Evolutionary conservation across 2,329 filamentous ascomycete genomes (phyloP).

Genomic region (Pseudopyricularia cyperi): DNA sequence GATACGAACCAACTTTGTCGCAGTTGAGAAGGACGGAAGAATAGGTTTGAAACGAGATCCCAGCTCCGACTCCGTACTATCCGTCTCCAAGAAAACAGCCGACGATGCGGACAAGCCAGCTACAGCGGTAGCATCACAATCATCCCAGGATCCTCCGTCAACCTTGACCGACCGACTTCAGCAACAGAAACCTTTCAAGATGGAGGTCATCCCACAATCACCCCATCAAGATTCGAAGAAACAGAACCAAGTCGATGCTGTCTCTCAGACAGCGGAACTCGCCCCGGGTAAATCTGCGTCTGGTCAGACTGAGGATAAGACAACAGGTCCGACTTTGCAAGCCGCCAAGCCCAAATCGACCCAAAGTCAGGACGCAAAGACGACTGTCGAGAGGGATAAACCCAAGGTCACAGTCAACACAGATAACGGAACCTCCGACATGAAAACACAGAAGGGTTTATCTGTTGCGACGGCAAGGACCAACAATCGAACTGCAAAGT

Average conservation of each 20-base stretch:
- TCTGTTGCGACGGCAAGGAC: conserved; percentile 18
- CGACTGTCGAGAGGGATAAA: conserved; percentile 1
- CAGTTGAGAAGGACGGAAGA: conserved; percentile 47
- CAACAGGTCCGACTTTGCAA: background rate
- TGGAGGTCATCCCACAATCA: conserved; percentile 29
- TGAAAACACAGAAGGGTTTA: conserved; percentile 13
- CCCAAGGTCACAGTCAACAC: background rate
- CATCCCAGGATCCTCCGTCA: conserved; percentile 24
- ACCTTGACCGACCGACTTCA: conserved; percentile 17
- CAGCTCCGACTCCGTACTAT: conserved; percentile 27
- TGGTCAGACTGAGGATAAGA: background rate
- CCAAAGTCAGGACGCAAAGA: background rate
- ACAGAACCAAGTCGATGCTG: background rate
- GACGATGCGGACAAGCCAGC: background rate
- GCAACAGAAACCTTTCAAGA: conserved; percentile 17
- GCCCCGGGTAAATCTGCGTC: background rate
- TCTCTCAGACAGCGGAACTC: background rate
- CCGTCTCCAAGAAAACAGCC: conserved; percentile 21
- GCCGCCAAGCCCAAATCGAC: background rate
- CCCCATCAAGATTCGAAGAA: conserved; percentile 15
- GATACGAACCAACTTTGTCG: conserved; percentile 62
- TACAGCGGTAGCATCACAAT: conserved; percentile 3
- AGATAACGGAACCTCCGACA: background rate
- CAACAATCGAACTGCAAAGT: conserved; percentile 20
- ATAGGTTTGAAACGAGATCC: conserved; percentile 35